A percentile compares a stretch with the other conserved stretches of the same genome.
These are phyloP conservation scores for Backusella parvicylindrica DNA, from an alignment of 192 early-diverging fungal species.

Conservation along the genomic window DNA sequence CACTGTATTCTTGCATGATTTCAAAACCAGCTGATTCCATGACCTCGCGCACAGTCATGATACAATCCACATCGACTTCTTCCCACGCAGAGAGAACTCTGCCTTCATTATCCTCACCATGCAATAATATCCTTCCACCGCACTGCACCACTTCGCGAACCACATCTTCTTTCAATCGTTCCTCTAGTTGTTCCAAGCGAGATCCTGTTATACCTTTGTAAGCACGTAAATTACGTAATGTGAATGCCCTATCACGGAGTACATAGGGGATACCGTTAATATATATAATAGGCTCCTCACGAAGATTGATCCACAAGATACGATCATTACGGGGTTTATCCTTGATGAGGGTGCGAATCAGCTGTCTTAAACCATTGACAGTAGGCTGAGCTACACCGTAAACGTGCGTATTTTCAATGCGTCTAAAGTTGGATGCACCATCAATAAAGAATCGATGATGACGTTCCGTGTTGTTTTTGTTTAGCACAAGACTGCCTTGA, in stretches of 20 bases:
- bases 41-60: slow-evolving; percentile 50
- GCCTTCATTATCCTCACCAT: slow-evolving; percentile 44
- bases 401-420: slow-evolving; percentile 36
- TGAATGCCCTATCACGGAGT: slow-evolving; percentile 48
- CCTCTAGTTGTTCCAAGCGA: slow-evolving; percentile 53
- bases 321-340: slow-evolving; percentile 10
- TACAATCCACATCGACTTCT: slow-evolving; percentile 46
- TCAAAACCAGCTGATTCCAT: slow-evolving; percentile 35
- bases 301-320: slow-evolving; percentile 60
- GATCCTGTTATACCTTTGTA: slow-evolving; percentile 52
- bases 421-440: slow-evolving; percentile 57
- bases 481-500: neutral
- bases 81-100: slow-evolving; percentile 52
- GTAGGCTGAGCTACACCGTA: slow-evolving; percentile 62
- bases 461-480: neutral
- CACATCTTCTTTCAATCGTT: slow-evolving; percentile 53
- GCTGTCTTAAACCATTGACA: slow-evolving; percentile 51
- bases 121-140: slow-evolving; percentile 51
- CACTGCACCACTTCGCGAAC: slow-evolving; percentile 42
- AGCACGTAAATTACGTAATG: slow-evolving; percentile 56
- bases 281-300: slow-evolving; percentile 66
- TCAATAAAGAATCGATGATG: slow-evolving; percentile 29
- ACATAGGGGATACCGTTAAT: slow-evolving; percentile 63
- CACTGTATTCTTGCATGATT: neutral
- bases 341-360: slow-evolving; percentile 28